Evolutionary conservation across 352 stramenopile genomes (phyloP), one percentile per base, ranked within the genome.

Genomic region (Pythium brachiatum): DNA sequence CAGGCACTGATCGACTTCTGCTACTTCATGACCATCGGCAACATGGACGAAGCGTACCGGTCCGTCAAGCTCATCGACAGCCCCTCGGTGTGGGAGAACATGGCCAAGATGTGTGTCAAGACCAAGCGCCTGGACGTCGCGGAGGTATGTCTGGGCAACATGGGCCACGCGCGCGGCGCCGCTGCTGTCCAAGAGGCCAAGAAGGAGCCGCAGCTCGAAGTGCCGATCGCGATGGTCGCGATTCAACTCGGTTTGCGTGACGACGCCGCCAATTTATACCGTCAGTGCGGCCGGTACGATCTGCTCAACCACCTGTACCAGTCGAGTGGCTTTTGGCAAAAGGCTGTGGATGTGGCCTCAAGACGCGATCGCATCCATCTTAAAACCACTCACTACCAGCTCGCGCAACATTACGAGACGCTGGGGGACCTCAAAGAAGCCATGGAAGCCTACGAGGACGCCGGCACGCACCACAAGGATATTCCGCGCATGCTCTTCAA

Each of bases 21-120:
- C 60, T 98, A 97, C 72, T 96, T 95, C 66, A 92, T 98, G 57
- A 97, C 92, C 11, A 83, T 97, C 12, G 93, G 94, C 16, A 97
- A 98, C 69, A 97, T 98, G 88, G 95, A 98, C 74, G 91, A 97
- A 65, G 95, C 95, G 1, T 98, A 98, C 60, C 76, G 88, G 4
- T 93, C 88, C 0, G 89, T 98, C 15, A 93, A 97, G 70, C 74
- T 96, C 23, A 97, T 98, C 62, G 82, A 97, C 47, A 97, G 91
- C 60, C 68, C 88, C 16, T 90, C 81, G 0, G 95, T 98, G 25
- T 98, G 95, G 95, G 88, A 97, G 55, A 98, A 98, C 69, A 98
- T 98, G 89, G 94, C 93, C 18, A 87, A 96, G 51, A 98, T 97
- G 85, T 98, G 95, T 69, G 91, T 98, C 55, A 97, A 98, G 70